Evolutionary conservation across 495 filamentous ascomycete genomes (phyloP).

Genomic region (Pseudotulostoma volvatum): DNA sequence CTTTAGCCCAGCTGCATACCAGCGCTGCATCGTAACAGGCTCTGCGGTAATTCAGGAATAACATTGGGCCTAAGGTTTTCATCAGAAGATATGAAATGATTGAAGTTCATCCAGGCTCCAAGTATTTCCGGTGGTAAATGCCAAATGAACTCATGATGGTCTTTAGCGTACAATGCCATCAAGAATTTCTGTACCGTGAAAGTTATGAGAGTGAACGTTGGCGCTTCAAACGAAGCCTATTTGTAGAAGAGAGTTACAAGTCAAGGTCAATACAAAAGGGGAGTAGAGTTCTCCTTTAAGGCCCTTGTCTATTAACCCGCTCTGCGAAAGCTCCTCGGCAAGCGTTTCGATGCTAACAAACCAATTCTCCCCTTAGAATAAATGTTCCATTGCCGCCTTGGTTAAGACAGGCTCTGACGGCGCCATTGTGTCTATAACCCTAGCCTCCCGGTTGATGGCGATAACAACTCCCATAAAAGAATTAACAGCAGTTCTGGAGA

Average conservation of each 20-base stretch:
- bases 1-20: background rate
- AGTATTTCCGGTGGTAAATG: background rate
- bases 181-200: background rate
- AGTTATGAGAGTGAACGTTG: too few species aligned
- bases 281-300: background rate
- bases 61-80: background rate
- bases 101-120: background rate
- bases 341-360: background rate
- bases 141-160: background rate
- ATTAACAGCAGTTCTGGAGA: background rate
- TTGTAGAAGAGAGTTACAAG: background rate
- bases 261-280: background rate
- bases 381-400: background rate
- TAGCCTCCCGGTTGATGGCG: background rate
- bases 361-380: background rate
- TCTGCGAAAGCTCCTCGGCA: background rate
- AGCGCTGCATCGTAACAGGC: background rate
- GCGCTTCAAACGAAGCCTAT: too few species aligned
- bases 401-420: background rate
- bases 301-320: background rate
- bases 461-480: background rate
- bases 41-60: background rate
- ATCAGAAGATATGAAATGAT: background rate
- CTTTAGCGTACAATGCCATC: background rate
- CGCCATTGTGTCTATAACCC: background rate